A percentile compares a stretch with the other conserved stretches of the same genome.
Conservation (phyloP, 371 early-diverging fungal species). For the Mortierella sp. region DNA sequence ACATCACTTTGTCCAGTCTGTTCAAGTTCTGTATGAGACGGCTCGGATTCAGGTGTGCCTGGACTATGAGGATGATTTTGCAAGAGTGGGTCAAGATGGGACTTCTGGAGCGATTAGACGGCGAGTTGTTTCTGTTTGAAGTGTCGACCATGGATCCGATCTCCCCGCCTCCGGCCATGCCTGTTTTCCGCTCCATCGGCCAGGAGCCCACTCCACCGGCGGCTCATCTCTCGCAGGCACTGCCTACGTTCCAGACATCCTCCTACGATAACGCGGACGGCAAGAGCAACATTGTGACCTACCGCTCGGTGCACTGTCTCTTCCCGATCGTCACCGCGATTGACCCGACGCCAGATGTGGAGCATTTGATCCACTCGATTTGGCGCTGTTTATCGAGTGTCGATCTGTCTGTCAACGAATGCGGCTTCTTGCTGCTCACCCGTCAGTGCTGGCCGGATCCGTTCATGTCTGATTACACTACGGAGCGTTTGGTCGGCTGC, state of each 20-base stretch:
- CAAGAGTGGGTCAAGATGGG: slow-evolving; percentile 74
- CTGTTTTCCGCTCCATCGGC: neutral
- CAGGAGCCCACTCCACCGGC: neutral
- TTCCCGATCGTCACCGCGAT: slow-evolving; percentile 70
- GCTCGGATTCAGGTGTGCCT: slow-evolving; percentile 28
- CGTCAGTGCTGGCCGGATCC: slow-evolving; percentile 74
- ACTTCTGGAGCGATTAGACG: slow-evolving; percentile 67
- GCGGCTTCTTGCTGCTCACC: slow-evolving; percentile 64
- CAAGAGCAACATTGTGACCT: neutral
- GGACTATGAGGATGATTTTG: slow-evolving; percentile 56
- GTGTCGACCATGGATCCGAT: slow-evolving; percentile 10
- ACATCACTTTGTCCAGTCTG: slow-evolving; percentile 32
- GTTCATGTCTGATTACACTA: slow-evolving; percentile 66
- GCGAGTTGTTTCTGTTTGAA: slow-evolving; percentile 62
- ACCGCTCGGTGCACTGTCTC: slow-evolving; percentile 58
- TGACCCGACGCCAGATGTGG: slow-evolving; percentile 64
- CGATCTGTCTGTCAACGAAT: slow-evolving; percentile 69
- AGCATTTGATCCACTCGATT: slow-evolving; percentile 65
- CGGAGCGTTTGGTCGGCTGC: slow-evolving; percentile 63
- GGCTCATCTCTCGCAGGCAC: neutral
- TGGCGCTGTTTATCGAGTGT: slow-evolving; percentile 67
- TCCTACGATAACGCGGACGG: slow-evolving; percentile 27
- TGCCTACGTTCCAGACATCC: slow-evolving; percentile 32
- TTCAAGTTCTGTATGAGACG: slow-evolving; percentile 44
- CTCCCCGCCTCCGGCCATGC: neutral